Conservation (phyloP, 2,329 filamentous ascomycete species). For the Amphichorda felina region DNA sequence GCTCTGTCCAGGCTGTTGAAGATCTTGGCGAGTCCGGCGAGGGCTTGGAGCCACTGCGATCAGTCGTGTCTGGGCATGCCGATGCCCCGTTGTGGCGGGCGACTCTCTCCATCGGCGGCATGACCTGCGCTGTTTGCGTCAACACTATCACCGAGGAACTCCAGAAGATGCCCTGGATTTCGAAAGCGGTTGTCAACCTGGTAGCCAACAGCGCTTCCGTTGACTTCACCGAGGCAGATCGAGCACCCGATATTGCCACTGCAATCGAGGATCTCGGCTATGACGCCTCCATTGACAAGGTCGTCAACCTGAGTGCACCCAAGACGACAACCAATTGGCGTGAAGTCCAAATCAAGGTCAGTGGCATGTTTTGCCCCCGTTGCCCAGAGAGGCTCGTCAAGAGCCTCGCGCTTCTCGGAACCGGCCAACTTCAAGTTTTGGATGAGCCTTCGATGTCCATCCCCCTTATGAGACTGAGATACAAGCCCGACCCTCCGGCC, state of each 20-base stretch:
- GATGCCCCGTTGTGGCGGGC: conserved; percentile 26
- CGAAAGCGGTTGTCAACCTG: conserved; percentile 48
- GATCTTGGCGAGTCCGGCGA: too few relatives aligned
- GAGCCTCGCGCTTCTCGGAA: conserved; percentile 40
- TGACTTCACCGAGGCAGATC: conserved; percentile 30
- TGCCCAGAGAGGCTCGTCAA: conserved; percentile 50
- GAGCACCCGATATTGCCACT: conserved; percentile 23
- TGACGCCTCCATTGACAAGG: conserved; percentile 45
- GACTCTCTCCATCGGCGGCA: conserved; percentile 52
- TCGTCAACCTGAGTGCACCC: conserved; percentile 27
- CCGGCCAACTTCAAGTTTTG: conserved; percentile 37
- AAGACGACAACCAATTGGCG: conserved; percentile 26
- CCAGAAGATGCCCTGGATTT: conserved; percentile 42
- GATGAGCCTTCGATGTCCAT: conserved; percentile 42
- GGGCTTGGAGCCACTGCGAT: background rate
- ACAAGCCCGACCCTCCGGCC: conserved; percentile 52
- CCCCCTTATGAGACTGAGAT: conserved; percentile 60
- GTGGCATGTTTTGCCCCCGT: conserved; percentile 65
- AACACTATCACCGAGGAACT: conserved; percentile 51
- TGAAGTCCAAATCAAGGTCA: conserved; percentile 51
- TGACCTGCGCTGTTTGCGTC: conserved; percentile 62
- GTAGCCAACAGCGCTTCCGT: conserved; percentile 56
- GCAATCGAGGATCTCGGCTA: conserved; percentile 54
- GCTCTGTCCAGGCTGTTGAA: background rate
- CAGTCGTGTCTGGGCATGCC: background rate